phyloP scores from a whole-genome alignment of 2,329 filamentous ascomycete species.

The Hypoxylon sp. region DNA sequence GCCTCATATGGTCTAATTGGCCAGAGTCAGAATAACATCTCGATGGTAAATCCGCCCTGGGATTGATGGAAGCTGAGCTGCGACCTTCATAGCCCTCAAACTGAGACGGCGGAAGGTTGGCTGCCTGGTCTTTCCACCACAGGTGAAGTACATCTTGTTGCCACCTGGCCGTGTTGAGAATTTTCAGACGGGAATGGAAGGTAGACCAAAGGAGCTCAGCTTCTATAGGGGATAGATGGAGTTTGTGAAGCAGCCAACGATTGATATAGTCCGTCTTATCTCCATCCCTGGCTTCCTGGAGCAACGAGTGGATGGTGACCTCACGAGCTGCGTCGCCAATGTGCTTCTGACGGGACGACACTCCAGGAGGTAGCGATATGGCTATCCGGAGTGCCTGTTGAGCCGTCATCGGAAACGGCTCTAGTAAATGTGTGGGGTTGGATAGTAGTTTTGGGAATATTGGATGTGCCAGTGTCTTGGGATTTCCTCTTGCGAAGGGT shows the following conservation, averaged over 20 bases:
- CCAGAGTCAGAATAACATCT: slow-evolving; percentile 38
- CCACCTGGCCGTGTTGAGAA: slow-evolving; percentile 51
- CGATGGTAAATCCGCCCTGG: slow-evolving; percentile 26
- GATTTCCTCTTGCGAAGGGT: slow-evolving; percentile 28
- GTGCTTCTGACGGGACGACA: slow-evolving; percentile 47
- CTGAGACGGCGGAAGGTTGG: slow-evolving; percentile 32
- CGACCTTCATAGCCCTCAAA: slow-evolving; percentile 34
- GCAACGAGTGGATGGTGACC: slow-evolving; percentile 55
- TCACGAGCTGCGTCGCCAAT: slow-evolving; percentile 57
- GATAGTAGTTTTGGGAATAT: slow-evolving; percentile 58
- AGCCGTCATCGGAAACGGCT: slow-evolving; percentile 51
- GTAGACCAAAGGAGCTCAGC: slow-evolving; percentile 54
- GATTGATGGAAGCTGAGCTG: slow-evolving; percentile 32
- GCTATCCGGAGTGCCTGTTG: slow-evolving; percentile 53
- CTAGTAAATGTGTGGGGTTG: slow-evolving; percentile 57
- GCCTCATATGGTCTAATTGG: slow-evolving; percentile 33
- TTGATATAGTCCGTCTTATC: slow-evolving; percentile 58
- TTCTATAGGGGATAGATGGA: slow-evolving; percentile 57
- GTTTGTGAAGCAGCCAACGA: slow-evolving; percentile 61
- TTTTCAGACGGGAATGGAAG: slow-evolving; percentile 45
- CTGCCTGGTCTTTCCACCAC: slow-evolving; percentile 51
- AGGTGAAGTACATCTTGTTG: slow-evolving; percentile 52
- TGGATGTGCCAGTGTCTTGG: slow-evolving; percentile 49
- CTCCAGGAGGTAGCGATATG: slow-evolving; percentile 48
- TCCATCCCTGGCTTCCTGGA: slow-evolving; percentile 48